Conservation (phyloP, 805 yeast genomes). For the Candida stauntonica region DNA sequence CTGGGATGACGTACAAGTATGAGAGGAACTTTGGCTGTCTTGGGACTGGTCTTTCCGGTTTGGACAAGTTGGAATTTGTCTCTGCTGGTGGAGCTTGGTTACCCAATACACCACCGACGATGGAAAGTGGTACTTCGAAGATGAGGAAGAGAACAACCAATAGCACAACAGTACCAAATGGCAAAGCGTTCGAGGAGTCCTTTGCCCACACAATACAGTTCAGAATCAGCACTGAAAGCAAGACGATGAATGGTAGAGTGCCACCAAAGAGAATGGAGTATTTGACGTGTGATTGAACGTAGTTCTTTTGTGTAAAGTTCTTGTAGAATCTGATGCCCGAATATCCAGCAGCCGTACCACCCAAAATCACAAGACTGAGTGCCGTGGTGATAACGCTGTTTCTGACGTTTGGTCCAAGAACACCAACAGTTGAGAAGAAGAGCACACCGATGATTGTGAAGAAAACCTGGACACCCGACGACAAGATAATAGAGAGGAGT, state of each 20-base stretch:
- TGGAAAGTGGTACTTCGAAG: slow-evolving; percentile 69
- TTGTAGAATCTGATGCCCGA: slow-evolving; percentile 61
- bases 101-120: slow-evolving; percentile 62
- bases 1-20: slow-evolving; percentile 30
- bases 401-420: slow-evolving; percentile 59
- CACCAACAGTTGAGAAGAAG: slow-evolving; percentile 50
- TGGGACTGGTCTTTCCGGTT: slow-evolving; percentile 27
- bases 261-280: slow-evolving; percentile 45
- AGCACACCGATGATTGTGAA: slow-evolving; percentile 63
- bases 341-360: slow-evolving; percentile 74
- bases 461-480: slow-evolving; percentile 72
- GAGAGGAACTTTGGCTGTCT: slow-evolving; percentile 32
- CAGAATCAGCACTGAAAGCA: slow-evolving; percentile 48
- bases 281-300: slow-evolving; percentile 7
- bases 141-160: slow-evolving; percentile 56
- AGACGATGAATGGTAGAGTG: slow-evolving; percentile 41
- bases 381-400: slow-evolving; percentile 65
- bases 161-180: slow-evolving; percentile 68
- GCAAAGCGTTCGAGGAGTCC: slow-evolving; percentile 70
- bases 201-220: slow-evolving; percentile 74
- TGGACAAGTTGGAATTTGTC: slow-evolving; percentile 16
- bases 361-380: slow-evolving; percentile 53
- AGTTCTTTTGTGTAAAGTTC: slow-evolving; percentile 39
- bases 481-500: slow-evolving; percentile 51
- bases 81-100: slow-evolving; percentile 30